Evolutionary conservation across 768 basidiomycete genomes (phyloP).

Genomic region (Tricholomella constricta): DNA sequence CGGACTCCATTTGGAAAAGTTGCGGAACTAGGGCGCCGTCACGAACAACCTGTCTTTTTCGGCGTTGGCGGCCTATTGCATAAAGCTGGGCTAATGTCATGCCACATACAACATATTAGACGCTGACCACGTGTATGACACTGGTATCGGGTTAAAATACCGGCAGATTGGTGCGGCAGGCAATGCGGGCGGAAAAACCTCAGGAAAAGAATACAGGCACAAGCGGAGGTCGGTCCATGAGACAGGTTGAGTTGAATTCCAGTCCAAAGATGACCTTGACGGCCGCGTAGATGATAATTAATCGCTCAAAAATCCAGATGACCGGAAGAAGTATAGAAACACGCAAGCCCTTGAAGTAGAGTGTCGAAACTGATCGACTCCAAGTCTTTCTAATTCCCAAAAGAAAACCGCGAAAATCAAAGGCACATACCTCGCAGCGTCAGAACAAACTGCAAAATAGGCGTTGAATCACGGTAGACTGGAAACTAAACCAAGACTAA

Average conservation of each 20-base stretch:
- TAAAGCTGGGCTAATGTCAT: constrained; percentile 4
- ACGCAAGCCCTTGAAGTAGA: constrained; percentile 2
- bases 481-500: constrained; percentile 15
- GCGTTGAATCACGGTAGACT: constrained; percentile 14
- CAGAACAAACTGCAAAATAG: constrained; percentile 17
- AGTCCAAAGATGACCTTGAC: neutral
- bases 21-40: constrained; percentile 8
- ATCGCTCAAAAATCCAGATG: constrained; percentile 6
- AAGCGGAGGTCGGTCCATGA: constrained; percentile 10
- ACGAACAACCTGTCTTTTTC: neutral
- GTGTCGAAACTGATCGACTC: constrained; percentile 9
- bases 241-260: constrained; percentile 10
- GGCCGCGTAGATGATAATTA: neutral
- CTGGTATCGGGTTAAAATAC: neutral
- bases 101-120: constrained; percentile 9
- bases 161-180: too few species aligned
- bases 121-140: neutral
- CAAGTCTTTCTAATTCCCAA: neutral
- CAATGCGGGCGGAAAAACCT: neutral
- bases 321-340: neutral
- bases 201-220: constrained; percentile 7
- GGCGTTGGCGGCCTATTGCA: neutral
- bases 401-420: too few species aligned
- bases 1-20: too few species aligned
- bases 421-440: constrained; percentile 21